phyloP scores from a whole-genome alignment of 2,329 filamentous ascomycete species.

The Arachnomyces sp. region DNA sequence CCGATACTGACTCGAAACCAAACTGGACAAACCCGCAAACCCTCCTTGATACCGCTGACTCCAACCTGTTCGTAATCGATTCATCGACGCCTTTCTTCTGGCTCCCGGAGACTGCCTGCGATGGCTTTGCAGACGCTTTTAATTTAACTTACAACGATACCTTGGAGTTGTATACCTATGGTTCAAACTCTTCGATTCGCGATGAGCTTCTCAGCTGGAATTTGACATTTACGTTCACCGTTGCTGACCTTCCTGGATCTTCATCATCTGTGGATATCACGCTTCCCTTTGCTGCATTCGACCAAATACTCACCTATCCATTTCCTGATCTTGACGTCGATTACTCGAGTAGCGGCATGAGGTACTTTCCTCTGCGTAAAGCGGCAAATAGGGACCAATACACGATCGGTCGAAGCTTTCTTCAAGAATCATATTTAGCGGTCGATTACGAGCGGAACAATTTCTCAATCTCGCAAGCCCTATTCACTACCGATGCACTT shows the following conservation, averaged over 20 bases:
- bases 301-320: conserved; percentile 29
- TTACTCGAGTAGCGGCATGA: conserved; percentile 16
- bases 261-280: conserved; percentile 23
- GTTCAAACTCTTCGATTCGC: conserved; percentile 15
- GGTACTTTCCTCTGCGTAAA: conserved; percentile 35
- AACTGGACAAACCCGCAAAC: conserved; percentile 18
- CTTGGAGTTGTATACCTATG: conserved; percentile 29
- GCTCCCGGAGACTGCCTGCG: conserved; percentile 30
- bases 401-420: conserved; percentile 33
- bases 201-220: conserved; percentile 19
- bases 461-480: conserved; percentile 29
- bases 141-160: conserved; percentile 28
- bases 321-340: conserved; percentile 21
- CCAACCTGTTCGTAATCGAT: conserved; percentile 28
- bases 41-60: conserved; percentile 13
- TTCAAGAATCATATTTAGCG: conserved; percentile 34
- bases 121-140: conserved; percentile 29
- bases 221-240: conserved; percentile 29
- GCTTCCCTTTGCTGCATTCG: conserved; percentile 34
- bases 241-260: conserved; percentile 23
- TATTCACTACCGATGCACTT: conserved; percentile 18
- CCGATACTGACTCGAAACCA: conserved; percentile 1
- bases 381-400: conserved; percentile 26
- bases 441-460: conserved; percentile 31
- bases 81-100: conserved; percentile 35